These are phyloP conservation scores for Penicillium sp. DNA, from an alignment of 2,329 filamentous ascomycete species.

Conservation along the genomic window DNA sequence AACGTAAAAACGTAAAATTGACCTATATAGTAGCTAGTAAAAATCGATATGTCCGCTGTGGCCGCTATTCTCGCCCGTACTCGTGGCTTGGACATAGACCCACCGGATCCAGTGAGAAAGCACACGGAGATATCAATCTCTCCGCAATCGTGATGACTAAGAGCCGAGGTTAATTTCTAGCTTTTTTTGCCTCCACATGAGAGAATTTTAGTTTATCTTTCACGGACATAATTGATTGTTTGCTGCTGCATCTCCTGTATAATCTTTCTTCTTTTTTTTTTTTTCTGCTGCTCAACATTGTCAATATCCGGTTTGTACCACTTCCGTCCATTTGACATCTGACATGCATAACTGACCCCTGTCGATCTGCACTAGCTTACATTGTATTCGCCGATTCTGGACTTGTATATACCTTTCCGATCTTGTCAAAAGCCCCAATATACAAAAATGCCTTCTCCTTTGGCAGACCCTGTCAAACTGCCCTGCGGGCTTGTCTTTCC, in stretches of 20 bases:
- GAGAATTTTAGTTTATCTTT: not conserved
- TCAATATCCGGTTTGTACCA: not conserved
- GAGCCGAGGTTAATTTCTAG: slow-evolving; percentile 5
- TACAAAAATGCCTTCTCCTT: slow-evolving; percentile 21
- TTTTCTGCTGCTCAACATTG: not conserved
- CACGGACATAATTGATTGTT: not conserved
- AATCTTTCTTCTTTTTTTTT: not conserved
- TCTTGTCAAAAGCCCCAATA: not conserved
- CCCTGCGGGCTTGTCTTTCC: slow-evolving; percentile 53
- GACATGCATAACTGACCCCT: not conserved
- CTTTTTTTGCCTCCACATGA: not conserved
- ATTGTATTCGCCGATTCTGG: not conserved
- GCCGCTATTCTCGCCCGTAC: no score
- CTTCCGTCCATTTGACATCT: not conserved
- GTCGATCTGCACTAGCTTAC: not conserved
- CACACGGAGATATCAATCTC: slow-evolving; percentile 11
- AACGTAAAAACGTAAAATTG: no score
- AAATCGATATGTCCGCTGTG: no score
- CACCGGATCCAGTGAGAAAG: not conserved
- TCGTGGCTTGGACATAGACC: not conserved
- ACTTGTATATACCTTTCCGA: not conserved
- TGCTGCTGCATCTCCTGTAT: not conserved
- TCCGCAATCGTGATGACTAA: slow-evolving; percentile 11
- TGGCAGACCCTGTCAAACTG: slow-evolving; percentile 46
- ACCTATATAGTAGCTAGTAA: no score